Conservation (phyloP, 1,284 basidiomycete species). For the Coniferiporia sulphurascens region DNA sequence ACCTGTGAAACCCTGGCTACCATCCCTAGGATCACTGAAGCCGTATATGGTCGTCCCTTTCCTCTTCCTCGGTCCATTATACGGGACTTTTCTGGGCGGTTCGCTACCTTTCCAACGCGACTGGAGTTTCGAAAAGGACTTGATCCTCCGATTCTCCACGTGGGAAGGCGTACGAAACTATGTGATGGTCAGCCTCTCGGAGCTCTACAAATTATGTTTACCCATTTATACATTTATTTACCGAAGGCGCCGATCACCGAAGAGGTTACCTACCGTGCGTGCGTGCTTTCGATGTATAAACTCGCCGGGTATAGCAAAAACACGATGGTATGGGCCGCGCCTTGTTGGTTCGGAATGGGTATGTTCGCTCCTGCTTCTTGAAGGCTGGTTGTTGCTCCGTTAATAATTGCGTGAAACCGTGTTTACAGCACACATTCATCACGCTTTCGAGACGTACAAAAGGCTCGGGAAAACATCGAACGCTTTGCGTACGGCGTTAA, state of each 20-base stretch:
- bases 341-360: slow-evolving; percentile 88
- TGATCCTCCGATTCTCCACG: slow-evolving; percentile 40
- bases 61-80: slow-evolving; percentile 84
- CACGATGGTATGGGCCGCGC: slow-evolving; percentile 74
- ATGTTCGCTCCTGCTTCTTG: slow-evolving; percentile 25
- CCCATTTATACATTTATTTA: slow-evolving; percentile 8
- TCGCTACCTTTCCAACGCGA: slow-evolving; percentile 59
- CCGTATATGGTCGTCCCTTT: slow-evolving; percentile 71
- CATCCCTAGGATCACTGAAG: slow-evolving; percentile 27
- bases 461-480: slow-evolving; percentile 56
- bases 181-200: slow-evolving; percentile 52
- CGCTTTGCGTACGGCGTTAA: slow-evolving; percentile 59
- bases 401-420: background rate
- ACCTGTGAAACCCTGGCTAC: slow-evolving; percentile 23
- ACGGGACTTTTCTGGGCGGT: slow-evolving; percentile 50
- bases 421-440: slow-evolving; percentile 80
- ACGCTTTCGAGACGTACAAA: slow-evolving; percentile 81
- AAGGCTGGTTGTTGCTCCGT: slow-evolving; percentile 6
- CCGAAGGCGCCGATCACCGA: slow-evolving; percentile 84
- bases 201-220: background rate
- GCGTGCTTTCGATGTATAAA: slow-evolving; percentile 71
- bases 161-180: slow-evolving; percentile 74
- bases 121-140: slow-evolving; percentile 42
- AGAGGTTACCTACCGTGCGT: slow-evolving; percentile 88
- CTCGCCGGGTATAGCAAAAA: slow-evolving; percentile 53